phyloP scores from a whole-genome alignment of 1,284 basidiomycete genomes.

The Rhodotorula sp. region DNA sequence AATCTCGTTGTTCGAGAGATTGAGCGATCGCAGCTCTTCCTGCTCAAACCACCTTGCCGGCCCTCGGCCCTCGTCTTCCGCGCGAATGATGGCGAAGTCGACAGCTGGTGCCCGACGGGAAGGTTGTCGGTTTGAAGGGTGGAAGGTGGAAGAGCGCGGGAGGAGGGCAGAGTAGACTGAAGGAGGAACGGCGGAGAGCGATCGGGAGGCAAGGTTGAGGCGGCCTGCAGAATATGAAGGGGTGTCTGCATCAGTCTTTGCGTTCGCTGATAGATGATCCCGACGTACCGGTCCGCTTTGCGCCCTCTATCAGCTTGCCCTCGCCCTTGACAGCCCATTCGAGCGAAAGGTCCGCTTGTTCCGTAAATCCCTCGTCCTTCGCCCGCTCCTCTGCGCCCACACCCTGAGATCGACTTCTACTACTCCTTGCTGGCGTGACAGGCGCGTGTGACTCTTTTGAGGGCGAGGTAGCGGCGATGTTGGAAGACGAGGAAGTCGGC shows the following conservation, averaged over 20 bases:
- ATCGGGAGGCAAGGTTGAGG: conserved; percentile 30
- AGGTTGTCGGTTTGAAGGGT: conserved; percentile 9
- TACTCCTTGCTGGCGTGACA: too few relatives aligned
- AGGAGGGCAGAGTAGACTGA: conserved; percentile 30
- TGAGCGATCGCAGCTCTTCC: conserved; percentile 21
- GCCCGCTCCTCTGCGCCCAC: not conserved
- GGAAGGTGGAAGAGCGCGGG: conserved; percentile 16
- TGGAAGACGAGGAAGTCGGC: not conserved
- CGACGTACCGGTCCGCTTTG: conserved; percentile 23
- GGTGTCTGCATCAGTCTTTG: too few relatives aligned
- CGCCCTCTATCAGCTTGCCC: conserved; percentile 20
- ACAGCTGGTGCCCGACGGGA: not conserved
- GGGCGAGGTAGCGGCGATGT: conserved; percentile 1
- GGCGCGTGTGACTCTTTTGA: not conserved
- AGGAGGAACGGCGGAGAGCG: conserved; percentile 8
- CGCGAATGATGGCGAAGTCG: conserved; percentile 5
- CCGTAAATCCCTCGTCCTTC: not conserved
- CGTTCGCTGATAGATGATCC: too few relatives aligned
- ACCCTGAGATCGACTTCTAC: not conserved
- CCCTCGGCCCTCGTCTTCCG: conserved; percentile 2
- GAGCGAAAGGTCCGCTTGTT: not conserved
- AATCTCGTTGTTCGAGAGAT: conserved; percentile 34
- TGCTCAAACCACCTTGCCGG: conserved; percentile 33
- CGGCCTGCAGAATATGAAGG: conserved; percentile 9
- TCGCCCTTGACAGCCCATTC: conserved; percentile 27